Evolutionary conservation across 1,139 yeast genomes (phyloP), one percentile per base, ranked within the genome.

Genomic region (Candida gigantensis): DNA sequence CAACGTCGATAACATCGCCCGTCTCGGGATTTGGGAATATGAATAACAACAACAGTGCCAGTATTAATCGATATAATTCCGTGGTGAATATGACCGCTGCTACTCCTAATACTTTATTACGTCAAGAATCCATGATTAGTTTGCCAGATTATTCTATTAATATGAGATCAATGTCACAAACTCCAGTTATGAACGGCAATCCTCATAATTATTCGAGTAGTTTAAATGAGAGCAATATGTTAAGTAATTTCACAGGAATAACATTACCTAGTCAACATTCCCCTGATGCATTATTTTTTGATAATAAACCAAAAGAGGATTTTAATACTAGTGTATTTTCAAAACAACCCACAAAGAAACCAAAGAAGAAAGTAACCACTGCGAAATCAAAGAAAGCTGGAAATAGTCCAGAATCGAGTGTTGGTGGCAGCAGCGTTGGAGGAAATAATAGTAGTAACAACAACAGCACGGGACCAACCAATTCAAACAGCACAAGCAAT

Each of bases 111-210:
- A 44, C 43, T 19, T 41, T 57, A 24, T 34, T 54, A 14, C 46
- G 56, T 12, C 55, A 56, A 25, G 59, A 58, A 25, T 58, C 65
- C 5, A 39, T 58, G 16, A 46, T 54, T 13, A 57, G 62, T 31
- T 47, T 60, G 28, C 59, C 59, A 0, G 65, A 59, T 25, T 53
- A 42, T 34, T 33, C 27, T 27, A 38, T 35, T 26, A 36, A 12
- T 17, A 28, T 27, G 31, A 11, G 41, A 32, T 41, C 44, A 17
- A 18, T 17, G 16, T 27, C 30, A 9, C 36, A 28, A 20, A 34
- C 37, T 11, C 36, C 44, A 11, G 17, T 24, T 9, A 6, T 23
- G 13, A 9, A 9, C n/a, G 12, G 13, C n/a, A 23, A 12, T n/a
- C 6, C 11, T 23, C 13, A n/a, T 5, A 30, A 24, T 15, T 19